These are phyloP conservation scores for Sanghuangporus baumii DNA, from an alignment of 1,284 basidiomycete species.

Conservation along the genomic window DNA sequence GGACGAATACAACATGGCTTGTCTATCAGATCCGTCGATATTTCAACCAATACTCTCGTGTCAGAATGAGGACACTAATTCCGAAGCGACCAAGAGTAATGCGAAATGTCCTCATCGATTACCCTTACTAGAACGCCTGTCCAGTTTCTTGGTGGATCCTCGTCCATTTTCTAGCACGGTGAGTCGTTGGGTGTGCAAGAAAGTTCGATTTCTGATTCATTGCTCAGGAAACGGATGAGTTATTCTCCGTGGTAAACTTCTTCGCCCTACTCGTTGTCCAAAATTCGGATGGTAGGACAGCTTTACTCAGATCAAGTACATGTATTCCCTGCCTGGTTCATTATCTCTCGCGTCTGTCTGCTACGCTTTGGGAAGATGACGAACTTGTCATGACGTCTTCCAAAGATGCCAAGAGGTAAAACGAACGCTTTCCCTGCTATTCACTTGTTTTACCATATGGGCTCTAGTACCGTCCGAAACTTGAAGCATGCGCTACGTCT, in stretches of 20 bases:
- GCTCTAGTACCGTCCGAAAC: constrained; percentile 41
- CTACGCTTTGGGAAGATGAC: constrained; percentile 63
- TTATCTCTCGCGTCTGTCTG: constrained; percentile 46
- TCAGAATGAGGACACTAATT: constrained; percentile 14
- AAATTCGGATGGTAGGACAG: constrained; percentile 42
- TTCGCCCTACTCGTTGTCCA: constrained; percentile 50
- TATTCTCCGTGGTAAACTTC: constrained; percentile 47
- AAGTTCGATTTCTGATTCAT: constrained; percentile 20
- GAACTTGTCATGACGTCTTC: constrained; percentile 37
- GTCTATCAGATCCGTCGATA: constrained; percentile 31
- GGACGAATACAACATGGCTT: not conserved
- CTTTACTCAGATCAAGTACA: constrained; percentile 46
- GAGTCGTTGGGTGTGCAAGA: constrained; percentile 16
- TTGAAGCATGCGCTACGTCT: constrained; percentile 50
- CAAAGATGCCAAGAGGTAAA: constrained; percentile 20
- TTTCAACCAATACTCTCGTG: constrained; percentile 35
- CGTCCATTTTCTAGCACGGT: constrained; percentile 40
- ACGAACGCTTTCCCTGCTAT: not conserved
- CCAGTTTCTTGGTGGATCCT: constrained; percentile 44
- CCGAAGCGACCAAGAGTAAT: not conserved
- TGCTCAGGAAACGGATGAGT: constrained; percentile 29
- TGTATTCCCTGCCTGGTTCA: constrained; percentile 58
- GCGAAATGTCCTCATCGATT: constrained; percentile 23
- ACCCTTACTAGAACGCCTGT: constrained; percentile 48
- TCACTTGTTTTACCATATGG: constrained; percentile 12